Conservation (phyloP, 192 early-diverging fungal species). For the Endogone sp. region DNA sequence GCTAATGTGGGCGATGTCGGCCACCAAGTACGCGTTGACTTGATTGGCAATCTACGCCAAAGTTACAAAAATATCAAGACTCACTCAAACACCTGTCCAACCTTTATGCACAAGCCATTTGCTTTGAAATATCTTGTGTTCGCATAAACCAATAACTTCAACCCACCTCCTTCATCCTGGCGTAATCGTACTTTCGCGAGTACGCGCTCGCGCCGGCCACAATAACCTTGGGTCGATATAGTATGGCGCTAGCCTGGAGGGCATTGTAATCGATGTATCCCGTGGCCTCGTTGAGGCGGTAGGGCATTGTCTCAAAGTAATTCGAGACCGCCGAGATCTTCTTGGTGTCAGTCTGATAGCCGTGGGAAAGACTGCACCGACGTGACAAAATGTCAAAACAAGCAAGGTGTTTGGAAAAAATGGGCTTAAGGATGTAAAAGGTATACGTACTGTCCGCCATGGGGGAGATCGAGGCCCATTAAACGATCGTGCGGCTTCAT, state of each 20-base stretch:
- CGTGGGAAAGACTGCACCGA: conserved; percentile 81
- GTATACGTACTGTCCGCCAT: conserved; percentile 89
- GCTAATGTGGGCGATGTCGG: conserved; percentile 96
- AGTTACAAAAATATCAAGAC: neutral
- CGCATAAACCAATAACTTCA: conserved; percentile 3
- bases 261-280: conserved; percentile 93
- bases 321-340: conserved; percentile 93
- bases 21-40: conserved; percentile 88
- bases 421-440: neutral
- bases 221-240: conserved; percentile 96
- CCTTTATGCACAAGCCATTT: no score
- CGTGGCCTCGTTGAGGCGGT: conserved; percentile 85
- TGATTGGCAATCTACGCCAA: conserved; percentile 71
- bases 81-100: no score
- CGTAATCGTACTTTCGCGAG: conserved; percentile 92
- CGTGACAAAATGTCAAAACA: neutral
- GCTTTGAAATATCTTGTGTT: no score
- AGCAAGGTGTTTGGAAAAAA: neutral
- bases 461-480: conserved; percentile 97
- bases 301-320: conserved; percentile 97
- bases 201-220: conserved; percentile 96
- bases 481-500: conserved; percentile 96
- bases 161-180: conserved; percentile 60
- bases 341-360: conserved; percentile 94
- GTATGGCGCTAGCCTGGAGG: conserved; percentile 69